Evolutionary conservation across 345 rosid species (phyloP), one percentile per base, ranked within the genome.

Genomic region (Citrus hindsii): DNA sequence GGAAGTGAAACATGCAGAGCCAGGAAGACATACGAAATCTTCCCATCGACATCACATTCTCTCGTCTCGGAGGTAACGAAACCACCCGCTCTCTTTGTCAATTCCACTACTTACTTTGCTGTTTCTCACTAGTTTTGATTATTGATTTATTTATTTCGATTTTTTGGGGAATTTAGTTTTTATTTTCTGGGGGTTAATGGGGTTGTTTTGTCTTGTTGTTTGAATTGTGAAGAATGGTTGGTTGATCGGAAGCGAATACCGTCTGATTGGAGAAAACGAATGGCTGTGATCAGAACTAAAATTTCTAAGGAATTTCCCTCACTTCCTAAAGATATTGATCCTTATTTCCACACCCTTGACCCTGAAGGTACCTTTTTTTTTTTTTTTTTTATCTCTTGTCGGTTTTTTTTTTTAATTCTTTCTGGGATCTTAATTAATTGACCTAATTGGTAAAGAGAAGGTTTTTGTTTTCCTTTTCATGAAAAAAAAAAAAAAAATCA

Each of bases 211-310:
- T 67, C 71, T n/a, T 28, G 62, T 9, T 51, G 35, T 80, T 73
- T 74, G 68, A 38, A 48, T 82, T 21, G 60, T 59, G 87, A 83
- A 93, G 98, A 96, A 79, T 96, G 98, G 99, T 77, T 93, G 86
- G 96, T 93, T 80, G 99, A 96, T 90, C 97, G 98, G 82, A 96
- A 94, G 89, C 87, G 95, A 79, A 84, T 92, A 58, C 98, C 98
- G 37, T 82, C 93, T 69, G 98, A 92, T 90, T 95, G 97, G 97
- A 82, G 99, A 79, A 94, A 94, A 84, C 89, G 87, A 77, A 81
- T 94, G 71, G 92, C 89, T 4, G 88, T 84, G 79, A 83, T 94
- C 60, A 90, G 93, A 76, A 91, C 90, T 63, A 91, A 89, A 81
- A 86, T 92, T 59, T 79, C 84, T 0, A 96, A 91, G 85, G 97